Evolutionary conservation across 1,139 yeast species (phyloP), one percentile per base, ranked within the genome.

Genomic region (Blastobotrys ciferrii): DNA sequence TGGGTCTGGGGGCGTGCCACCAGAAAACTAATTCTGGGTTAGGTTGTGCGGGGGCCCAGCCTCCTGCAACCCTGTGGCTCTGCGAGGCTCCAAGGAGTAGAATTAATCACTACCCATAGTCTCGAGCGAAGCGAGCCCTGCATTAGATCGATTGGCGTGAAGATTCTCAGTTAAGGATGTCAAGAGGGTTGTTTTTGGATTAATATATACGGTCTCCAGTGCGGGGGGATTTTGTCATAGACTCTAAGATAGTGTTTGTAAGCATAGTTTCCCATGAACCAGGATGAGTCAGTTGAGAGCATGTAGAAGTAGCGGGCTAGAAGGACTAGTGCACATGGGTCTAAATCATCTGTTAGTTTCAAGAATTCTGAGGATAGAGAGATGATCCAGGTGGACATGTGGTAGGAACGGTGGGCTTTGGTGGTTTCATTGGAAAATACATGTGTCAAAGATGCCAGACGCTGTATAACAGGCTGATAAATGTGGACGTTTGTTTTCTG

Each of bases 281-380:
- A 33, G 12, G 18, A 17, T 12, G 18, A 14, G 20, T 33, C 38
- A 11, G 38, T 33, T 6, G 38, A 33, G 11, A 9, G 17, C 12
- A 33, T 13, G 18, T 14, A n/a, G 38, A 33, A 33, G 12, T n/a
- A 33, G 6, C 17, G 38, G 18, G 38, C 38, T 11, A 33, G 7
- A 14, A 33, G 13, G 12, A 33, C 38, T 19, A 33, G 15, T 11
- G 38, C 38, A 14, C 38, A 33, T 17, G 38, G 38, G 19, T 33
- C 38, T n/a, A 33, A 17, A 33, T 33, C 15, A 12, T 33, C 17
- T 19, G 17, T 9, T 3, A 33, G 15, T 9, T 17, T 12, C 12
- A 14, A 17, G 38, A 33, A 33, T 5, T 33, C 38, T 7, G 4
- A 11, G 15, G 38, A 14, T 4, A 33, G 20, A 4, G 38, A 33